Conservation (phyloP, 2,329 filamentous ascomycete genomes). For the Nannizziopsis arthrosporioides region DNA sequence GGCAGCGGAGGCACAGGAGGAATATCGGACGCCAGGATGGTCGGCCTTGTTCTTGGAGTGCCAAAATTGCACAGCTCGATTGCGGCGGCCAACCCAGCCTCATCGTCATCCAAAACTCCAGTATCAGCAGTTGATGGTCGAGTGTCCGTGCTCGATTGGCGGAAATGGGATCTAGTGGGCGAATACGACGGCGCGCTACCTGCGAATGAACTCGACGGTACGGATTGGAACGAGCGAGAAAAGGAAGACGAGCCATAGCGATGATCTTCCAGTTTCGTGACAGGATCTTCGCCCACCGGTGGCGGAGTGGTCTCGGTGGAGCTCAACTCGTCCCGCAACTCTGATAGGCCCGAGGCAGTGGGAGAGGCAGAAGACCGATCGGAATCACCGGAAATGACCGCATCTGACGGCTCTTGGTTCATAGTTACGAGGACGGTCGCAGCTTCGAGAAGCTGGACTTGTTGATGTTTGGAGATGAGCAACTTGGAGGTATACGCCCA, state of each 20-base stretch:
- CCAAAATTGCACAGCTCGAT: slow-evolving; percentile 83
- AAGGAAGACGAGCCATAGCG: slow-evolving; percentile 45
- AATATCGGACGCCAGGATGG: slow-evolving; percentile 56
- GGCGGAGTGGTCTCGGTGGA: slow-evolving; percentile 90
- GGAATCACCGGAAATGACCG: slow-evolving; percentile 57
- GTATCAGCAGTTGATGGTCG: slow-evolving; percentile 68
- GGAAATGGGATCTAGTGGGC: slow-evolving; percentile 46
- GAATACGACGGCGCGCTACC: slow-evolving; percentile 41
- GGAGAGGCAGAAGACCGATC: slow-evolving; percentile 75
- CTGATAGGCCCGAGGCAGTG: slow-evolving; percentile 67
- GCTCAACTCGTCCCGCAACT: slow-evolving; percentile 59
- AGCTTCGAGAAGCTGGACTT: slow-evolving; percentile 92
- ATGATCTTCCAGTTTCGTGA: slow-evolving; percentile 34
- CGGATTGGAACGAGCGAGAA: slow-evolving; percentile 73
- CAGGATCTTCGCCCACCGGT: slow-evolving; percentile 55
- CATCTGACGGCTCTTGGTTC: slow-evolving; percentile 57
- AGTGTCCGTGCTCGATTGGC: slow-evolving; percentile 62
- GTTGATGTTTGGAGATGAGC: slow-evolving; percentile 97
- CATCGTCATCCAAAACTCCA: slow-evolving; percentile 64
- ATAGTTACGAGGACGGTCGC: slow-evolving; percentile 92
- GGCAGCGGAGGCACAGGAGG: slow-evolving; percentile 83
- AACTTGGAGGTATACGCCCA: slow-evolving; percentile 96
- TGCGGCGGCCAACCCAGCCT: slow-evolving; percentile 77
- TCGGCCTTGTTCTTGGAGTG: slow-evolving; percentile 57
- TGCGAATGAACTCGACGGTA: slow-evolving; percentile 45